phyloP scores from a whole-genome alignment of 768 basidiomycete genomes.

The Tremella yokohamensis region DNA sequence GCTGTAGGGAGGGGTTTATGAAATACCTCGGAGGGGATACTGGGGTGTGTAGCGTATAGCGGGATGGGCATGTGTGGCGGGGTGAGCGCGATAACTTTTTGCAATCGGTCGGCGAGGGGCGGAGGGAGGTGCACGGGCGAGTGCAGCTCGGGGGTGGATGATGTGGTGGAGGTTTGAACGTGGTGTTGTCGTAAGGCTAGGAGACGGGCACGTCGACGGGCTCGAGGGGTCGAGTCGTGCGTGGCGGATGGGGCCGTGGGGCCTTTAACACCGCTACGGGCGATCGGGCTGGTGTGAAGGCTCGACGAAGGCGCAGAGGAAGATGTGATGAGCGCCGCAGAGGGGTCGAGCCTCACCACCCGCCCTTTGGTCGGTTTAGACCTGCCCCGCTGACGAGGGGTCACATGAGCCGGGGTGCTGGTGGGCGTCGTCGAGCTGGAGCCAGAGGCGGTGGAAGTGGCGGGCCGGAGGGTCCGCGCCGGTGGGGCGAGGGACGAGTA shows the following conservation, averaged over 20 bases:
- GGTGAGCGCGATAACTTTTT: slow-evolving; percentile 16
- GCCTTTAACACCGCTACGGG: too few species aligned
- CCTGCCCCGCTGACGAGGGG: too few species aligned
- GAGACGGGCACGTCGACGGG: background rate
- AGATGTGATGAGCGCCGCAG: too few species aligned
- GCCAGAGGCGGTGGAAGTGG: slow-evolving; percentile 9
- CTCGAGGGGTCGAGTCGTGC: too few species aligned
- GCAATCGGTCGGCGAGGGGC: slow-evolving; percentile 1
- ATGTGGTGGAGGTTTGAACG: background rate
- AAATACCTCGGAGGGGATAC: slow-evolving; percentile 15
- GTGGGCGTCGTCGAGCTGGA: slow-evolving; percentile 11
- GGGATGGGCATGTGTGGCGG: slow-evolving; percentile 36
- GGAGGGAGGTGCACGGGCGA: background rate
- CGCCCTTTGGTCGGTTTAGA: too few species aligned
- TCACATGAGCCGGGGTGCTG: too few species aligned
- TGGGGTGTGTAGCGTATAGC: slow-evolving; percentile 23
- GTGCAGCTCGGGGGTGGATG: background rate
- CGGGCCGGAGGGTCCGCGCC: background rate
- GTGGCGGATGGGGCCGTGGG: too few species aligned
- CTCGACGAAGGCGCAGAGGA: too few species aligned
- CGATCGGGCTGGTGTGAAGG: too few species aligned
- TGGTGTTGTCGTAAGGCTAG: slow-evolving; percentile 10
- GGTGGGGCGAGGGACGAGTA: slow-evolving; percentile 27
- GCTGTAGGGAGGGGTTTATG: background rate
- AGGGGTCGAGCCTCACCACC: too few species aligned